Conservation (phyloP, 2,329 filamentous ascomycete species). For the Penicillium sp. region DNA sequence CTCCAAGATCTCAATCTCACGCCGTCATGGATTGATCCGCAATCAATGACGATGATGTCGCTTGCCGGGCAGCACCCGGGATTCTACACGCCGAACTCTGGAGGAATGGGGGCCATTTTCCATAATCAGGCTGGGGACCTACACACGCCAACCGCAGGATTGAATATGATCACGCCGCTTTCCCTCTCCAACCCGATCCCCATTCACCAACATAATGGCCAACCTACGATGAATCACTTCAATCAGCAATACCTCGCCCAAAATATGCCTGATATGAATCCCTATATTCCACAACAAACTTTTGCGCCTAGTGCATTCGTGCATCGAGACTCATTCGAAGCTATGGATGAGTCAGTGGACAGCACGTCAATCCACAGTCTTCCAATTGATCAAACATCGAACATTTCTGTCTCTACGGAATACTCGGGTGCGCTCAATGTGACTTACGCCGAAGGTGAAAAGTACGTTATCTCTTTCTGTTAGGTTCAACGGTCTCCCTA, state of each 20-base stretch:
- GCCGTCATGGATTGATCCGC: constrained; percentile 83
- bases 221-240: constrained; percentile 68
- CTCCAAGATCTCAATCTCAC: constrained; percentile 87
- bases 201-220: constrained; percentile 64
- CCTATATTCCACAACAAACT: constrained; percentile 64
- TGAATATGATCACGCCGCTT: constrained; percentile 78
- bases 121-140: constrained; percentile 84
- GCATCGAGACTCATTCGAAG: constrained; percentile 80
- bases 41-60: constrained; percentile 75
- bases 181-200: constrained; percentile 74
- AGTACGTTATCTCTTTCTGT: constrained; percentile 42
- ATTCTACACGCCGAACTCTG: constrained; percentile 87
- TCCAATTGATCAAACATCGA: constrained; percentile 58
- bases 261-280: constrained; percentile 69
- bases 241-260: constrained; percentile 60
- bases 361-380: constrained; percentile 66
- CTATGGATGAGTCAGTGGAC: constrained; percentile 70
- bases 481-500: constrained; percentile 5
- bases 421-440: constrained; percentile 34
- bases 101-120: constrained; percentile 74
- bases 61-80: constrained; percentile 80
- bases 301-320: constrained; percentile 81
- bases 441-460: constrained; percentile 54
- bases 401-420: constrained; percentile 49
- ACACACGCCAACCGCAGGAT: constrained; percentile 75